Evolutionary conservation across 202 grass and related monocot genomes (phyloP).

Genomic region (Eragrostis tef): DNA sequence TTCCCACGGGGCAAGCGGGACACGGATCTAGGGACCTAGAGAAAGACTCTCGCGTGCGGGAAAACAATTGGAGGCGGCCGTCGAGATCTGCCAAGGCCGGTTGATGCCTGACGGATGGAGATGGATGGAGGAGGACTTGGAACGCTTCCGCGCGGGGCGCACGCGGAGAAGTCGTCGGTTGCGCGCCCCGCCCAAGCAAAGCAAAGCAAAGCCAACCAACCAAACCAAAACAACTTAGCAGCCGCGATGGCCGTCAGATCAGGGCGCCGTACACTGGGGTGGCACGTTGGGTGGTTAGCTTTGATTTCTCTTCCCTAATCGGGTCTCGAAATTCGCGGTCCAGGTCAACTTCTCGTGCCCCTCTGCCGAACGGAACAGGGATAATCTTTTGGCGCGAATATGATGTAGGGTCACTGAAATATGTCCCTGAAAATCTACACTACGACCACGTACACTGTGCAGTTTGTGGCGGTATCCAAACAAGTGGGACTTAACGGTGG

Average conservation of each 20-base stretch:
- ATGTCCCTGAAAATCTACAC: background rate
- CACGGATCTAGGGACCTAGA: conserved; percentile 26
- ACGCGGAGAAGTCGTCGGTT: conserved; percentile 38
- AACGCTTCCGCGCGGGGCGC: conserved; percentile 36
- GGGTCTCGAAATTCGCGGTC: background rate
- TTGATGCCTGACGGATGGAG: conserved; percentile 7
- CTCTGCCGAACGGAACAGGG: background rate
- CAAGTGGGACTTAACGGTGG: background rate
- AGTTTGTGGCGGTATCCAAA: background rate
- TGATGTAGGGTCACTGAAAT: background rate
- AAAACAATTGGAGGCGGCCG: conserved; percentile 41
- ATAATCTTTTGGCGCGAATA: background rate
- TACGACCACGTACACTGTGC: background rate
- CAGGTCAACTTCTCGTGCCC: conserved; percentile 31
- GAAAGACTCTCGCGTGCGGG: background rate
- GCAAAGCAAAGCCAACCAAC: background rate
- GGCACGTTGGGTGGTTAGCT: no score
- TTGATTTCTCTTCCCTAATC: background rate
- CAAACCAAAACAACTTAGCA: background rate
- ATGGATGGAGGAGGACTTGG: conserved; percentile 25
- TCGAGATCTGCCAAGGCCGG: conserved; percentile 44
- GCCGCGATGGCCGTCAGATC: no score
- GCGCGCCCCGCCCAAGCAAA: conserved; percentile 40
- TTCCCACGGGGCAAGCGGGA: conserved; percentile 26
- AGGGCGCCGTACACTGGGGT: no score